A percentile compares a stretch with the other conserved stretches of the same genome.
phyloP scores from a whole-genome alignment of 2,329 filamentous ascomycete species.

The Exserohilum turcica region DNA sequence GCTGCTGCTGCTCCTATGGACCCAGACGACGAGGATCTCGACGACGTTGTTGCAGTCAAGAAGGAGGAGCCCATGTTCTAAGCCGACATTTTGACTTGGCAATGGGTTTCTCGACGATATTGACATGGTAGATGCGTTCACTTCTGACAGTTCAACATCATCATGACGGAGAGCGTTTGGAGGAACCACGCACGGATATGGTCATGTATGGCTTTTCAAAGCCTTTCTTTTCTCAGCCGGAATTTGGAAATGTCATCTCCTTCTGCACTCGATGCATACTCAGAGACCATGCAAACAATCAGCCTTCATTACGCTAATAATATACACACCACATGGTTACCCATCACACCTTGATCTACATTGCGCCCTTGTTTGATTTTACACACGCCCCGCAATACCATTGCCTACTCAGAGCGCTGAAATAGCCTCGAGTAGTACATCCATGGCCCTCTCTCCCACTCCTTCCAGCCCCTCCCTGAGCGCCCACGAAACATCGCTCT shows the following conservation, averaged over 20 bases:
- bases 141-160: too few relatives aligned
- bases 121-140: too few relatives aligned
- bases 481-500: constrained; percentile 84
- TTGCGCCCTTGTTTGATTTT: constrained; percentile 2
- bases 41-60: constrained; percentile 14
- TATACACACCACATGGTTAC: constrained; percentile 1
- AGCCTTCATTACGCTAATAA: background rate
- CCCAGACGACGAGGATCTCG: constrained; percentile 27
- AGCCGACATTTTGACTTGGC: background rate
- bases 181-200: too few relatives aligned
- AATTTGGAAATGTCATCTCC: too few relatives aligned
- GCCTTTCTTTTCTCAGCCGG: too few relatives aligned
- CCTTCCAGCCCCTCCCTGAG: constrained; percentile 61
- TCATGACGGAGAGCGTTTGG: too few relatives aligned
- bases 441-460: constrained; percentile 58
- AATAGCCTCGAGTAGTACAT: constrained; percentile 63
- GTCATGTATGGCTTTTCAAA: too few relatives aligned
- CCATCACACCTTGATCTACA: background rate
- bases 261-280: too few relatives aligned
- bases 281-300: background rate
- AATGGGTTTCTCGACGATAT: background rate
- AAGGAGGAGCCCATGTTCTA: constrained; percentile 16
- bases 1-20: background rate
- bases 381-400: background rate
- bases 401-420: constrained; percentile 53